phyloP scores from a whole-genome alignment of 2,329 filamentous ascomycete genomes.

The Aspergillus niger region DNA sequence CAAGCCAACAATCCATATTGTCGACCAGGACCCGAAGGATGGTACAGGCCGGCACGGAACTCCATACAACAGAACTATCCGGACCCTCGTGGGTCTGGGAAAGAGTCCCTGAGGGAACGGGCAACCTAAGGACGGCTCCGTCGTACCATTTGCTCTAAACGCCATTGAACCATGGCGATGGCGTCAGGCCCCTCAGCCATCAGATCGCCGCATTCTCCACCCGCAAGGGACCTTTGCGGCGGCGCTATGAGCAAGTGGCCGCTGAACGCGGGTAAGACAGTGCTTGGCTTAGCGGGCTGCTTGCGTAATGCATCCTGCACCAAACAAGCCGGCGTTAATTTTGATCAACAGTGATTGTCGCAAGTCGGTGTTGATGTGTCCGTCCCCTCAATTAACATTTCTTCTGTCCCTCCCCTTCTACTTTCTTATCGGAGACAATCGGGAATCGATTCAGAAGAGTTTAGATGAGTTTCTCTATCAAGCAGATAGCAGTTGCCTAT shows the following conservation, averaged over 20 bases:
- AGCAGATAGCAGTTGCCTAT: no score
- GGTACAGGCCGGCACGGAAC: neutral
- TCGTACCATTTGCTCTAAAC: slow-evolving; percentile 16
- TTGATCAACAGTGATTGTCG: slow-evolving; percentile 34
- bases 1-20: neutral
- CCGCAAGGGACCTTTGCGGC: slow-evolving; percentile 37
- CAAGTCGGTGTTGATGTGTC: slow-evolving; percentile 3
- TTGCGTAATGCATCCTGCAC: slow-evolving; percentile 39
- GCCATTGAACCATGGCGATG: slow-evolving; percentile 26
- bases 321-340: slow-evolving; percentile 32
- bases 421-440: slow-evolving; percentile 15
- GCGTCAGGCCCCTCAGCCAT: slow-evolving; percentile 31
- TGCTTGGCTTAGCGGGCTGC: slow-evolving; percentile 33
- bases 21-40: neutral
- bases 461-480: neutral
- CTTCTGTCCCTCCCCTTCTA: neutral
- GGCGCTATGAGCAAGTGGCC: slow-evolving; percentile 35
- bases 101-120: slow-evolving; percentile 10
- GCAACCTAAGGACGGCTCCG: slow-evolving; percentile 9
- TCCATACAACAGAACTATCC: neutral
- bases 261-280: slow-evolving; percentile 33
- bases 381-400: neutral
- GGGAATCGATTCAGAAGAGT: neutral
- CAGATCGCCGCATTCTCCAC: slow-evolving; percentile 43
- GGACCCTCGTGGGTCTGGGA: slow-evolving; percentile 16